Base-by-base conservation (phyloP, 2,329 filamentous ascomycete species). In the Arthrobotrys conoides region DNA sequence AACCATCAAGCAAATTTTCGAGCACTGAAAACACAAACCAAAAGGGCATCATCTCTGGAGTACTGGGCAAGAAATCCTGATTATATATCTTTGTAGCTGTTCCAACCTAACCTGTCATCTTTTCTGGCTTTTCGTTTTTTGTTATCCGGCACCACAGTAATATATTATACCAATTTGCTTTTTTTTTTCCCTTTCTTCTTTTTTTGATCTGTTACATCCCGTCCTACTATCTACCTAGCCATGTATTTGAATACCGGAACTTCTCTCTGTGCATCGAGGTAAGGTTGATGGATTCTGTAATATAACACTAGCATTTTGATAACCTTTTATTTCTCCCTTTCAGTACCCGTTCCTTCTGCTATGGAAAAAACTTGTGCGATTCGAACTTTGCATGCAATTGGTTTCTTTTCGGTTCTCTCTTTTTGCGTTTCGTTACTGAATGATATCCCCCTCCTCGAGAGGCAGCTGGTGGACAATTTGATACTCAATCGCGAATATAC, bases 161-260 rank as follows among this genome's bases (percentile, higher is more conserved):
- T 81, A 76, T 77, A 80, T 80, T 76, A 80, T 80, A 79, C 75
- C 75, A 72, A 76, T 79, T 78, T 80, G 76, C 71, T 80, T 69
- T 79, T 76, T 64, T 75, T 16, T 14, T 20, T 9, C 6, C 27
- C 27, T 30, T 76, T 64, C 71, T 16, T 14, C 18, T 9, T 30
- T 6, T 6, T 30, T 51, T 51, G 48, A 51, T n/a, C 10, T 59
- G 30, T 59, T 38, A 3, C 22, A 55, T 46, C 63, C 55, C 30
- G 66, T 69, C 63, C 75, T 68, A 57, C 75, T 68, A 57, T 63
- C 48, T 63, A 53, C 64, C 33, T 68, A 73, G 38, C 75, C 57
- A 46, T 61, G 66, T 71, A 68, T 48, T 46, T 57, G 20, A 30
- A 68, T 27, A 53, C 20, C 63, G 27, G 53, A 24, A 18, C 41